Evolutionary conservation across 192 early-diverging fungal species (phyloP), one percentile per base, ranked within the genome.

Genomic region (Coemansia sp.): DNA sequence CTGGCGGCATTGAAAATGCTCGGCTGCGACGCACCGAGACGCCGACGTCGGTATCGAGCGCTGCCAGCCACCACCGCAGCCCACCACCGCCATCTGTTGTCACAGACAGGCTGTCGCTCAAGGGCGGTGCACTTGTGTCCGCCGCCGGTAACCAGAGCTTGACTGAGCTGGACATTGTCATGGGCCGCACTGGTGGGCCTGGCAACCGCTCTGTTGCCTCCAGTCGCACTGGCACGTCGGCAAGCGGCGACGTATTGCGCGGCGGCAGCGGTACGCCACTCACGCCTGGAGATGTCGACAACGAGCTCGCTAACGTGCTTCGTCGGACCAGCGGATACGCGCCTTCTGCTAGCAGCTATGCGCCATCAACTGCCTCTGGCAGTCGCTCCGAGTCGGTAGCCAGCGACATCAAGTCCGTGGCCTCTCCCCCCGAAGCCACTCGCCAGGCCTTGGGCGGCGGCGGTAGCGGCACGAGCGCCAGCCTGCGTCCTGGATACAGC

Each of bases 161-260:
- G 25, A 77, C 74, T 11, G 81, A 83, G 70, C 76, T 83, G 14
- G 81, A 83, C 24, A 70, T 78, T 47, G 81, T 83, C 14, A 74
- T 83, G 76, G 72, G 72, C 20, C 81, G 81, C 60, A 83, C 81
- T 0, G 81, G 72, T 31, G 64, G 67, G 15, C 51, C 54, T 2
- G 68, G 57, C 25, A 64, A 60, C 49, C 59, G 67, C 19, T 54
- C 73, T 0, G 47, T 47, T 1, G 65, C 61, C 2, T 57, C 66
- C 0, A 74, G 72, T 58, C 72, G 73, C 5, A 53, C 65, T 1
- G 39, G 60, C 14, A 51, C 68, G 3, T n/a, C 70, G 0, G 67
- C 40, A 1, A 56, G 32, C 37, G 10, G 11, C 10, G 41, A 35
- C 3, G 65, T 66, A 20, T 59, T 78, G 17, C 76, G 76, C 24